Conservation (phyloP, 148 eudicot species). For the Chenopodium suecicum region DNA sequence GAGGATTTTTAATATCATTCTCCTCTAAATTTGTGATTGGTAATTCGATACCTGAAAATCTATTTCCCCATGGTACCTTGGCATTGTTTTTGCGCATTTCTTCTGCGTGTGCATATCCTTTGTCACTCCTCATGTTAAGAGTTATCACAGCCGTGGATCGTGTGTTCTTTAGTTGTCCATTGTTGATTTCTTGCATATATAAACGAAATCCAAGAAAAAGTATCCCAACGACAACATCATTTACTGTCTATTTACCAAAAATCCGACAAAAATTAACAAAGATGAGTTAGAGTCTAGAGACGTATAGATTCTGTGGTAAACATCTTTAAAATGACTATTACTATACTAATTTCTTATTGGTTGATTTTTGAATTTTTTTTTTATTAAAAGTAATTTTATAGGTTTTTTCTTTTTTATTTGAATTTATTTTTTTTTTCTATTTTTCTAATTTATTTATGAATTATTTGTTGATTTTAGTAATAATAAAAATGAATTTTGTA, state of each 20-base stretch:
- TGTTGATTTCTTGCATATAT: slow-evolving; percentile 38
- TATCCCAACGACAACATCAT: slow-evolving; percentile 44
- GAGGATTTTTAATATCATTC: slow-evolving; percentile 24
- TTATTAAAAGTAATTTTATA: too few relatives aligned
- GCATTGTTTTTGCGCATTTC: slow-evolving; percentile 44
- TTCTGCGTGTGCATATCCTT: slow-evolving; percentile 37
- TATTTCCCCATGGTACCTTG: slow-evolving; percentile 48
- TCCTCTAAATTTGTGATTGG: slow-evolving; percentile 31
- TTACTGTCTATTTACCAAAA: slow-evolving; percentile 35
- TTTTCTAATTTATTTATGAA: too few relatives aligned
- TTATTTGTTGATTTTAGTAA: too few relatives aligned
- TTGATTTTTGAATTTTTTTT: too few relatives aligned
- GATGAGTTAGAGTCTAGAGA: neutral
- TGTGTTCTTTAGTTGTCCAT: slow-evolving; percentile 13
- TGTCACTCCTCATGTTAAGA: slow-evolving; percentile 40
- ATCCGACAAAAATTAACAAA: neutral
- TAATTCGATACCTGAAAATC: slow-evolving; percentile 38
- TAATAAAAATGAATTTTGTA: too few relatives aligned
- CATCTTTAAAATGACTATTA: too few relatives aligned
- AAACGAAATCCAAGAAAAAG: slow-evolving; percentile 33
- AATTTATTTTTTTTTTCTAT: too few relatives aligned
- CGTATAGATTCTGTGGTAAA: too few relatives aligned
- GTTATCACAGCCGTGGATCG: slow-evolving; percentile 36
- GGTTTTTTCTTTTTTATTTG: too few relatives aligned
- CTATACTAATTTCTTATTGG: too few relatives aligned